A percentile compares a stretch with the other conserved stretches of the same genome.
Evolutionary conservation across 2,329 filamentous ascomycete species (phyloP).

Genomic region (Verticillium dahliae): DNA sequence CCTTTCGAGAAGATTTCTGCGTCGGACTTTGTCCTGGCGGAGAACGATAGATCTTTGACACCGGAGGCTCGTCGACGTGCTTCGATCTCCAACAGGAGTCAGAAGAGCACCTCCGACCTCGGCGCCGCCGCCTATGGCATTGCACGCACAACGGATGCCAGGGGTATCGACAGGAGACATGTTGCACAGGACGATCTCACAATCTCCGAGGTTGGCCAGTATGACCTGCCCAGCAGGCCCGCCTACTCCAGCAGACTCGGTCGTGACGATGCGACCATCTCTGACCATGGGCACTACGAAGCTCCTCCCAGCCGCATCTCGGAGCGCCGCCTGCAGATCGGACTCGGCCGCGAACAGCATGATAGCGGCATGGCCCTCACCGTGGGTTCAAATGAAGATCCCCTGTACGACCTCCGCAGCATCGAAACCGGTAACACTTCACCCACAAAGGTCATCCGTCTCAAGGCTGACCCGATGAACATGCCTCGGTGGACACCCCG

Average conservation of each 20-base stretch:
- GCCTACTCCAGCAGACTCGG: slow-evolving; percentile 2
- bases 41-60: slow-evolving; percentile 6
- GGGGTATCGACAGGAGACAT: slow-evolving; percentile 3
- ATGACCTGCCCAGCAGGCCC: not conserved
- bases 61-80: slow-evolving; percentile 13
- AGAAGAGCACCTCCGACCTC: slow-evolving; percentile 4
- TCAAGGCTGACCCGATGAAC: slow-evolving; percentile 41
- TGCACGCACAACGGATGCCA: not conserved
- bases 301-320: slow-evolving; percentile 8
- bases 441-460: slow-evolving; percentile 32
- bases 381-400: slow-evolving; percentile 22
- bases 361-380: slow-evolving; percentile 17
- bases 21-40: slow-evolving; percentile 8
- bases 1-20: slow-evolving; percentile 12
- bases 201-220: not conserved
- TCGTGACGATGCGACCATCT: slow-evolving; percentile 10
- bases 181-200: not conserved
- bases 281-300: slow-evolving; percentile 12
- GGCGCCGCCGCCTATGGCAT: slow-evolving; percentile 6
- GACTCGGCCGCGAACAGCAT: slow-evolving; percentile 12
- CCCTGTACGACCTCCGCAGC: slow-evolving; percentile 20
- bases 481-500: slow-evolving; percentile 48
- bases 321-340: slow-evolving; percentile 6
- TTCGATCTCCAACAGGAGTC: slow-evolving; percentile 17
- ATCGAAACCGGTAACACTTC: slow-evolving; percentile 6